Conservation (phyloP, 306 rosid species). For the Vicia faba region DNA sequence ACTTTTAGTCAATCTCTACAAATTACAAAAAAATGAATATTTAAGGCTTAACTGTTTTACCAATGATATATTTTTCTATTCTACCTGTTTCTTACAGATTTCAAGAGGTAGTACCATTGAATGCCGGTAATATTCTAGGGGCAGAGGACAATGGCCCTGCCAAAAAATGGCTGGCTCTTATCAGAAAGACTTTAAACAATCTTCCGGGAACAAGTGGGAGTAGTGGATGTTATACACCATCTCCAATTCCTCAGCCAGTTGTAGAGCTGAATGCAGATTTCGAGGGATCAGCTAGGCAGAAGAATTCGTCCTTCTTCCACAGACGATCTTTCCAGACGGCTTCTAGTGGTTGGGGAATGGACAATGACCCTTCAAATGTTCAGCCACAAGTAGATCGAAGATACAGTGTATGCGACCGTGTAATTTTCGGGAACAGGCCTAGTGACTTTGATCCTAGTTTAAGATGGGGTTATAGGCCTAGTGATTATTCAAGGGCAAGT, state of each 20-base stretch:
- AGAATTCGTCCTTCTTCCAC: constrained; percentile 90
- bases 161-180: constrained; percentile 95
- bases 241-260: constrained; percentile 91
- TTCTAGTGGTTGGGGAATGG: constrained; percentile 79
- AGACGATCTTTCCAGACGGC: constrained; percentile 95
- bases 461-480: constrained; percentile 85
- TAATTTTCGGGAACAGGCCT: constrained; percentile 82
- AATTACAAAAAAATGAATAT: neutral
- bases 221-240: constrained; percentile 81
- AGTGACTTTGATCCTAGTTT: constrained; percentile 75
- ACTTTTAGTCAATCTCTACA: neutral
- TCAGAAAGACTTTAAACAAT: constrained; percentile 82
- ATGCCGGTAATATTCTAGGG: constrained; percentile 95
- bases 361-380: constrained; percentile 71
- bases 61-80: constrained; percentile 31
- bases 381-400: constrained; percentile 88
- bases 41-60: constrained; percentile 9
- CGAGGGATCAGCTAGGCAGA: constrained; percentile 93
- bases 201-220: constrained; percentile 91
- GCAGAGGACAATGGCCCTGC: constrained; percentile 99
- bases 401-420: constrained; percentile 94
- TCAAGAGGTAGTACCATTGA: constrained; percentile 98
- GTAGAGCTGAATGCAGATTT: constrained; percentile 91
- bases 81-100: constrained; percentile 56
- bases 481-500: constrained; percentile 82